phyloP scores from a whole-genome alignment of 257 asterid genomes.

The Penstemon davidsonii region DNA sequence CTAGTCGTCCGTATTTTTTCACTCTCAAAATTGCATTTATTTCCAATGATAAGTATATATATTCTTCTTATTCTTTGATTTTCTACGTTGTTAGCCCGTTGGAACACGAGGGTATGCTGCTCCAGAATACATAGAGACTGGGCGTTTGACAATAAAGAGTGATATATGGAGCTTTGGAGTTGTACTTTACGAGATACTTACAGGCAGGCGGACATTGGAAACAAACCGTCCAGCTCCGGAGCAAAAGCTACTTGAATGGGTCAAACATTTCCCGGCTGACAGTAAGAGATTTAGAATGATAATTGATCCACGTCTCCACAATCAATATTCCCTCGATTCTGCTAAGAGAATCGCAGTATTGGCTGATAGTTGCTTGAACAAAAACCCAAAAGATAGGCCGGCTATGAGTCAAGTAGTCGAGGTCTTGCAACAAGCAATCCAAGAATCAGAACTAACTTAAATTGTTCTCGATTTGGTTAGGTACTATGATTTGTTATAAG shows the following conservation, averaged over 20 bases:
- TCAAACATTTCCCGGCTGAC: slow-evolving; percentile 68
- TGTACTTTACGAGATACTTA: slow-evolving; percentile 75
- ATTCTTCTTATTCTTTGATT: slow-evolving; percentile 11
- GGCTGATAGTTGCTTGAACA: slow-evolving; percentile 77
- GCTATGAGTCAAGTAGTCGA: slow-evolving; percentile 66
- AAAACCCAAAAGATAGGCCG: slow-evolving; percentile 73
- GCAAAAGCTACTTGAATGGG: slow-evolving; percentile 84
- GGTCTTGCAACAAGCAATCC: slow-evolving; percentile 63
- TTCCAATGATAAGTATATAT: too few species aligned
- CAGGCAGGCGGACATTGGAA: slow-evolving; percentile 82
- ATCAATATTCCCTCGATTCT: slow-evolving; percentile 57
- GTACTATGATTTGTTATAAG: too few species aligned
- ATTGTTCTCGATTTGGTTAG: too few species aligned
- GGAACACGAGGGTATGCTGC: slow-evolving; percentile 95
- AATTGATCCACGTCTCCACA: slow-evolving; percentile 66
- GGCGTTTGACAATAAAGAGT: slow-evolving; percentile 75
- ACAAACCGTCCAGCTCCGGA: slow-evolving; percentile 58
- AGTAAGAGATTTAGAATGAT: slow-evolving; percentile 65
- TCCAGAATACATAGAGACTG: slow-evolving; percentile 77
- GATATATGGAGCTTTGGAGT: slow-evolving; percentile 92
- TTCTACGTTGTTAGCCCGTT: slow-evolving; percentile 54
- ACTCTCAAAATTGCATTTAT: too few species aligned
- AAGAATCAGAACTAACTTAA: slow-evolving; percentile 54
- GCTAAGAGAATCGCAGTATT: slow-evolving; percentile 70
- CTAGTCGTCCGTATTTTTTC: too few species aligned